phyloP scores from a whole-genome alignment of 345 rosid genomes.

The Excoecaria agallocha region DNA sequence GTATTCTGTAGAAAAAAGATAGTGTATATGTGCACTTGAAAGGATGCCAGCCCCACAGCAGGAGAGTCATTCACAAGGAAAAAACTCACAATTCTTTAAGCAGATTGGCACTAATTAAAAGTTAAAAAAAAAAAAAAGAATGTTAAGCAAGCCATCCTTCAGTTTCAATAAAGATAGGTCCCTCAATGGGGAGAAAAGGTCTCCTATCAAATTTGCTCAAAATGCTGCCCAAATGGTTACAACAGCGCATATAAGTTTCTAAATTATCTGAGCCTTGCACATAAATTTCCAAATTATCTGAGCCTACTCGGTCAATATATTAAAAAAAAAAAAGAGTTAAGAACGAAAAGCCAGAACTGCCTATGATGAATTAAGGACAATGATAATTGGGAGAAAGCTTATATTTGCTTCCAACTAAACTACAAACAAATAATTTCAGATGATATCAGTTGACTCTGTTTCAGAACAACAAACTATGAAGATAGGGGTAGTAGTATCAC shows the following conservation, averaged over 20 bases:
- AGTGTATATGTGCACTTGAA: not conserved
- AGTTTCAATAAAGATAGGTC: not conserved
- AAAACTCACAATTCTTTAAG: not conserved
- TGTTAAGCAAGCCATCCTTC: not conserved
- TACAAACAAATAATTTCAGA: not conserved
- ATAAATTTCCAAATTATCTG: not conserved
- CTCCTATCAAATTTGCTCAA: not conserved
- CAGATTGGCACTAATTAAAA: not conserved
- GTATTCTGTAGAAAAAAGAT: not conserved
- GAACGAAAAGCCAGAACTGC: not conserved
- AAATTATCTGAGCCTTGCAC: not conserved
- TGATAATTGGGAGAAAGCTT: not conserved
- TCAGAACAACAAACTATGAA: not conserved
- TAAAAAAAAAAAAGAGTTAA: not conserved
- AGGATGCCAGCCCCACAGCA: not conserved
- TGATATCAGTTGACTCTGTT: not conserved
- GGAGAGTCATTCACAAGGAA: not conserved
- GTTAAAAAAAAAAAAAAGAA: not conserved
- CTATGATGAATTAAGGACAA: not conserved
- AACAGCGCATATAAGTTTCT: not conserved
- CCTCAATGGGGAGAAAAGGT: not conserved
- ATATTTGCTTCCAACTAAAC: not conserved
- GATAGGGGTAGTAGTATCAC: not conserved
- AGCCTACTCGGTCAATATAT: not conserved
- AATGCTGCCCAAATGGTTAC: not conserved